Conservation (phyloP, 208 protist genomes). For the Trypanosoma brucei region DNA sequence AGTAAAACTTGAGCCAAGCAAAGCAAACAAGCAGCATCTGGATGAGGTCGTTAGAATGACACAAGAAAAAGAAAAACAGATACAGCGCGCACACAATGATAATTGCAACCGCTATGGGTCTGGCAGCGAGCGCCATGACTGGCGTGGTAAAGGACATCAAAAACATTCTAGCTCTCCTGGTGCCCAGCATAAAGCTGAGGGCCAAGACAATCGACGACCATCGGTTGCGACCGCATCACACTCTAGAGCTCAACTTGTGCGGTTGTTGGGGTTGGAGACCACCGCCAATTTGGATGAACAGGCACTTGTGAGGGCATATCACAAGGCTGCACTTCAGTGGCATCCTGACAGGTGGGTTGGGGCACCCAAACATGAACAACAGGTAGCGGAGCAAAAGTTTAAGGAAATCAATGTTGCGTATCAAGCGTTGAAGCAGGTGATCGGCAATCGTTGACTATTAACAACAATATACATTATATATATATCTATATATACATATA, state of each 20-base stretch:
- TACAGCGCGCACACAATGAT: not conserved
- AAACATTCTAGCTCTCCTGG: not conserved
- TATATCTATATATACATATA: too few species aligned
- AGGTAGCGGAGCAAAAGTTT: constrained; percentile 68
- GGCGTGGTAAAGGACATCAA: not conserved
- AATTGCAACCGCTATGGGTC: not conserved
- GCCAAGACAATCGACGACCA: not conserved
- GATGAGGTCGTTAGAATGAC: constrained; percentile 25
- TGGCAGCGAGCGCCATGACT: not conserved
- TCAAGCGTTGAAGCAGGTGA: constrained; percentile 47
- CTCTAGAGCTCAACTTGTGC: not conserved
- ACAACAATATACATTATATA: not conserved
- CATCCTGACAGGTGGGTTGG: constrained; percentile 88
- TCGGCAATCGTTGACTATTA: not conserved
- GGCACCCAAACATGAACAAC: constrained; percentile 42
- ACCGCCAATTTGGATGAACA: constrained; percentile 28
- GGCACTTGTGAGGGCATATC: constrained; percentile 79
- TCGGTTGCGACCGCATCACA: not conserved
- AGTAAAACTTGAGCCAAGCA: constrained; percentile 34
- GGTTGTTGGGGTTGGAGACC: constrained; percentile 10
- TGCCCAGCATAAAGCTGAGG: not conserved
- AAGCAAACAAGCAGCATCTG: constrained; percentile 26
- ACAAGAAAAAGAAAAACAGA: constrained; percentile 13
- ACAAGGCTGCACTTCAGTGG: constrained; percentile 71
- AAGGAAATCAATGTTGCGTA: constrained; percentile 82